Conservation (phyloP, 495 filamentous ascomycete genomes). For the Annulohypoxylon stygium region DNA sequence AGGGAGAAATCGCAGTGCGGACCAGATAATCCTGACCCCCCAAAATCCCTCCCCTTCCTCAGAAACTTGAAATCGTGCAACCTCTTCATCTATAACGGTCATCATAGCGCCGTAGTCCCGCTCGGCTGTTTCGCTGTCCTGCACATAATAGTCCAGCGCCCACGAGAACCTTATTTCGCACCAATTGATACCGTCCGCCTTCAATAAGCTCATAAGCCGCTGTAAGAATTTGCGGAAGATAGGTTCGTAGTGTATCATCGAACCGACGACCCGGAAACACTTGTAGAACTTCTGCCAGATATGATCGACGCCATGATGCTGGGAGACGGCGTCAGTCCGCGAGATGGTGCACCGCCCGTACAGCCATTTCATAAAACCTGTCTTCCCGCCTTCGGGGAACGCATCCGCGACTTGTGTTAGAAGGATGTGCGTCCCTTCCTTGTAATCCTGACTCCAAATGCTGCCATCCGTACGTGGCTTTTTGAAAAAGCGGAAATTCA, state of each 20-base stretch:
- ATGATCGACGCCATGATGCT: slow-evolving; percentile 81
- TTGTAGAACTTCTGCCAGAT: slow-evolving; percentile 83
- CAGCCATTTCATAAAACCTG: slow-evolving; percentile 84
- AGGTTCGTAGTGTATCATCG: slow-evolving; percentile 88
- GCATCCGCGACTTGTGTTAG: slow-evolving; percentile 74
- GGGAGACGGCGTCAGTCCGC: slow-evolving; percentile 77
- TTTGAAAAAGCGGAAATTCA: slow-evolving; percentile 69
- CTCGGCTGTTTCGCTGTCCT: slow-evolving; percentile 71
- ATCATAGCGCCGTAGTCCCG: slow-evolving; percentile 74
- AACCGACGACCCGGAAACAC: slow-evolving; percentile 76
- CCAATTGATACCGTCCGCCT: slow-evolving; percentile 84
- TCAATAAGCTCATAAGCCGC: slow-evolving; percentile 73
- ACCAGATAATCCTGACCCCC: slow-evolving; percentile 92
- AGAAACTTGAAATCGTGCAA: slow-evolving; percentile 78
- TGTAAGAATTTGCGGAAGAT: slow-evolving; percentile 83
- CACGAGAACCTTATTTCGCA: slow-evolving; percentile 78
- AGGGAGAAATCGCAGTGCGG: slow-evolving; percentile 71
- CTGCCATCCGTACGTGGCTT: slow-evolving; percentile 46
- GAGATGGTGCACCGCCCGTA: slow-evolving; percentile 76
- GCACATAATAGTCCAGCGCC: slow-evolving; percentile 68
- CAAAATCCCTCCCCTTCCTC: slow-evolving; percentile 81
- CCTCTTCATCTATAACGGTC: slow-evolving; percentile 78
- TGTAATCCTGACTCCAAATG: slow-evolving; percentile 76
- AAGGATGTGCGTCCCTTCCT: slow-evolving; percentile 65
- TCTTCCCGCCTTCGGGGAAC: slow-evolving; percentile 77